Conservation (phyloP, 2,329 filamentous ascomycete species). For the Verticillium nubilum region DNA sequence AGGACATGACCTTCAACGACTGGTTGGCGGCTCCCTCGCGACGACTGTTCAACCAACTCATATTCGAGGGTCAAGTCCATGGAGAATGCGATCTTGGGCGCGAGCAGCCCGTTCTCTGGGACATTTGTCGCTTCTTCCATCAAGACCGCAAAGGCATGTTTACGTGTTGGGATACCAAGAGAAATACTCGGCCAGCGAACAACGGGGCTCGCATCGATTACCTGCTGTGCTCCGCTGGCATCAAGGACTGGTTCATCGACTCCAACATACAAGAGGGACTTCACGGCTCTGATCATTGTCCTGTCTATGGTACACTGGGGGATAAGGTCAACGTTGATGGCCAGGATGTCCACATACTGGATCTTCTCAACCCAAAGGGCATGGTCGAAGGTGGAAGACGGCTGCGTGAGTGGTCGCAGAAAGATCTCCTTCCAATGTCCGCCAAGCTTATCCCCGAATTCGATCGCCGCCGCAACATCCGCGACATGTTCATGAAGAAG, state of each 20-base stretch:
- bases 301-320: constrained; percentile 73
- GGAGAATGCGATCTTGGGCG: constrained; percentile 63
- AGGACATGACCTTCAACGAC: constrained; percentile 61
- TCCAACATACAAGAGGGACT: constrained; percentile 90
- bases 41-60: constrained; percentile 78
- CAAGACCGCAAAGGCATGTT: constrained; percentile 83
- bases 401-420: constrained; percentile 58
- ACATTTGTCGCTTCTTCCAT: constrained; percentile 78
- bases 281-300: constrained; percentile 94
- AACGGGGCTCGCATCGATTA: constrained; percentile 93
- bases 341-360: constrained; percentile 49
- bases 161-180: constrained; percentile 93
- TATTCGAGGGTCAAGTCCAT: constrained; percentile 65
- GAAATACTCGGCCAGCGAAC: constrained; percentile 93
- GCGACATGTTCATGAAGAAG: constrained; percentile 81
- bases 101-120: constrained; percentile 70
- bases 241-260: constrained; percentile 74
- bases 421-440: constrained; percentile 67
- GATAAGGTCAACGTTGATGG: constrained; percentile 51
- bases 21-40: constrained; percentile 69
- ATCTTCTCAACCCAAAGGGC: constrained; percentile 72
- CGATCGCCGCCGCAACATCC: constrained; percentile 75
- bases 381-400: constrained; percentile 65
- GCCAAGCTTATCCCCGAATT: constrained; percentile 86
- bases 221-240: constrained; percentile 72